A percentile compares a stretch with the other conserved stretches of the same genome.
phyloP scores from a whole-genome alignment of 306 rosid genomes.

The Dalbergia oliveri region DNA sequence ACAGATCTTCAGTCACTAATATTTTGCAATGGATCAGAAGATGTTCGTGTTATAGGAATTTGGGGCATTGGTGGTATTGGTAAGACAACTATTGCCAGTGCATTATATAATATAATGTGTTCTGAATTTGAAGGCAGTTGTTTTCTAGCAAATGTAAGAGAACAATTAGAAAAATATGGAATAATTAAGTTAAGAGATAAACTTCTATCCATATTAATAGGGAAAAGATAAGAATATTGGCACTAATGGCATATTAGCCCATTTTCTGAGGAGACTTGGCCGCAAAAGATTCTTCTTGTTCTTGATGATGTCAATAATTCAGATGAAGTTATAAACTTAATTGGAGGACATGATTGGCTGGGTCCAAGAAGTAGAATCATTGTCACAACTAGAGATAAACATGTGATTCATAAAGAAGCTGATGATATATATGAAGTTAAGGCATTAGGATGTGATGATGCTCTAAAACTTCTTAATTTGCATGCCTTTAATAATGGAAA shows the following conservation, averaged over 20 bases:
- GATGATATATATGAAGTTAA: neutral
- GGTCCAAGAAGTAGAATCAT: neutral
- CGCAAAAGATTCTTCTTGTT: neutral
- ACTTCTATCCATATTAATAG: neutral
- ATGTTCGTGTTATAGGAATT: neutral
- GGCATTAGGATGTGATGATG: neutral
- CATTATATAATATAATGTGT: neutral
- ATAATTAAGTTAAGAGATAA: neutral
- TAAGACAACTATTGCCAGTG: neutral
- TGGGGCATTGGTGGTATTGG: conserved; percentile 13
- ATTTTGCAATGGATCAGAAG: neutral
- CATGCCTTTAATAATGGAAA: neutral
- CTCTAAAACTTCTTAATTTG: neutral
- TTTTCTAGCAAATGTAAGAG: neutral
- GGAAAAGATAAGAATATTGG: neutral
- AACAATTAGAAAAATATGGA: neutral
- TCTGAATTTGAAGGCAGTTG: neutral
- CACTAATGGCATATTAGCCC: neutral
- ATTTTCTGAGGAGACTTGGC: neutral
- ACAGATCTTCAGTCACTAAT: neutral
- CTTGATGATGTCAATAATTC: neutral
- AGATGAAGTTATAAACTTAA: neutral
- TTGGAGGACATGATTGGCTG: neutral
- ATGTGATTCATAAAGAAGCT: neutral
- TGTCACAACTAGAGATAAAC: neutral